Evolutionary conservation across 345 rosid species (phyloP), one percentile per base, ranked within the genome.

Genomic region (Arabidopsis thaliana): DNA sequence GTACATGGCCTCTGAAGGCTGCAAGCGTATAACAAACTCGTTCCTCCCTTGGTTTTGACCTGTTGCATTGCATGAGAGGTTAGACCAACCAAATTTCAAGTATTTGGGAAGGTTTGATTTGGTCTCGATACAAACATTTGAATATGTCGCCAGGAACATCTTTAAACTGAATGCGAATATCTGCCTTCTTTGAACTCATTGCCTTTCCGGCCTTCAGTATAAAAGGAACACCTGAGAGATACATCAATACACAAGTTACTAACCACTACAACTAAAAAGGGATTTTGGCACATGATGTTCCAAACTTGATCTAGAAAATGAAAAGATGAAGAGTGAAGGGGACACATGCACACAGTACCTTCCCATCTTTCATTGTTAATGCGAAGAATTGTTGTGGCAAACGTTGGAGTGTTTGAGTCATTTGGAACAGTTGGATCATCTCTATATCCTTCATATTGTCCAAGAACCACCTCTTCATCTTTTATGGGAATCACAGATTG

Each of bases 311-410:
- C 22, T 33, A 34, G 65, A 65, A 71, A 79, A 20, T 52, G 59
- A 28, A 34, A 51, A 37, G 33, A 66, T 66, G 37, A 66, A 59
- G 66, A 25, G 37, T 32, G 16, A 50, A 1, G 4, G 8, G 8
- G 42, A 12, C 36, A 50, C 9, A 70, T 6, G 8, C 34, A 12
- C 36, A 50, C 9, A 70, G 33, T 80, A 95, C 99, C 99, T 87
- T 95, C 99, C 99, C 99, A 95, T 88, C 99, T 86, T 87, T 92
- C 97, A 59, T 95, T 95, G 78, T 95, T 89, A 58, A 95, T 90
- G 46, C 84, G 92, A 49, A 95, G 90, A 73, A 95, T 77, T 44
- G 84, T 78, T 65, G 94, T 87, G 49, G 99, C 98, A 83, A 95
- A 95, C 0, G 97, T 94, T 67, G 98, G 97, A 62, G 97, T 94